Conservation (phyloP, 352 stramenopile genomes). For the Phytophthora colocasiae region DNA sequence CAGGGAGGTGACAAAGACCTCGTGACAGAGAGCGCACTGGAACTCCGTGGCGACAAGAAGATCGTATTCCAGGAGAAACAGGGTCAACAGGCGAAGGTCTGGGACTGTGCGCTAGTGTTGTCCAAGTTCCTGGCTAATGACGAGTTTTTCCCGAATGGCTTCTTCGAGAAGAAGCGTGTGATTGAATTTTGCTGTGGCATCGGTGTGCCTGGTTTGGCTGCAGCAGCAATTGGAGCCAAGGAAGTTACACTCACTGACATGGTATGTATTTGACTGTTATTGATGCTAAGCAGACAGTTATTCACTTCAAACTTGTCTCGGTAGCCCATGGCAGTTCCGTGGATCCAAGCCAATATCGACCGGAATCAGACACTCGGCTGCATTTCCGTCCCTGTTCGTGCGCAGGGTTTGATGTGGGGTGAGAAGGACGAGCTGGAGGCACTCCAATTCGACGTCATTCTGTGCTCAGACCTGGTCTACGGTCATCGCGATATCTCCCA, state of each 20-base stretch:
- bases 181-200: constrained; percentile 66
- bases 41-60: constrained; percentile 27
- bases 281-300: constrained; percentile 2
- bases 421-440: constrained; percentile 20
- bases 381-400: constrained; percentile 31
- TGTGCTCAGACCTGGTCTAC: constrained; percentile 70
- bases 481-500: constrained; percentile 51
- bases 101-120: constrained; percentile 64
- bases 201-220: constrained; percentile 56
- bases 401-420: constrained; percentile 55
- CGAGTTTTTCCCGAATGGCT: constrained; percentile 43
- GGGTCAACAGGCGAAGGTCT: constrained; percentile 66
- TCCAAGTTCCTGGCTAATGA: constrained; percentile 55
- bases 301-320: constrained; percentile 8
- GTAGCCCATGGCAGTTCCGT: constrained; percentile 50
- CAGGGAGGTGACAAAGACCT: constrained; percentile 41
- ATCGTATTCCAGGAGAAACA: constrained; percentile 60
- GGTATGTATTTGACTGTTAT: constrained; percentile 21
- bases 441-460: constrained; percentile 53
- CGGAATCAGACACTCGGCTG: constrained; percentile 39
- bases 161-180: constrained; percentile 58
- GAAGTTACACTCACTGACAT: constrained; percentile 62
- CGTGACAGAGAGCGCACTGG: constrained; percentile 38
- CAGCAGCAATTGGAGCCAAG: constrained; percentile 45
- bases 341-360: constrained; percentile 62